Percentiles rank a stretch among this genome's conserved stretches.
Evolutionary conservation across 306 rosid species (phyloP).

Genomic region (Sindora glabra): DNA sequence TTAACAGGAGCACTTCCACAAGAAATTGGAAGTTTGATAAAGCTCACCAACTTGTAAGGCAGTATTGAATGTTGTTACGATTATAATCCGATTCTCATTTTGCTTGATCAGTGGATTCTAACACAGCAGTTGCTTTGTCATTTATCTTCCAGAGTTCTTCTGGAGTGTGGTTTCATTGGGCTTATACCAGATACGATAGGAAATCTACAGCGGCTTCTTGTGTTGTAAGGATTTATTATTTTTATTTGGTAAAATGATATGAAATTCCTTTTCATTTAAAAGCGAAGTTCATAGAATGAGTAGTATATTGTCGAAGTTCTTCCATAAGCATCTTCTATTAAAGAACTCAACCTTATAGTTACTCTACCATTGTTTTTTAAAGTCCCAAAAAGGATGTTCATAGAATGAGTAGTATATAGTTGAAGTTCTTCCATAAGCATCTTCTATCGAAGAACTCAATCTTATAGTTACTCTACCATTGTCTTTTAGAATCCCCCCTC

Average conservation of each 20-base stretch:
- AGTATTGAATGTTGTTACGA: background rate
- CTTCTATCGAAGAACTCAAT: too few relatives aligned
- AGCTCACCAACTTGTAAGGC: slow-evolving; percentile 28
- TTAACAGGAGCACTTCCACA: slow-evolving; percentile 34
- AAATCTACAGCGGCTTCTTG: slow-evolving; percentile 30
- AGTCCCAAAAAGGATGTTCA: too few relatives aligned
- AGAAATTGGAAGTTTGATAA: slow-evolving; percentile 29
- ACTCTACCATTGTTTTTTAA: background rate
- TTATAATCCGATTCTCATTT: background rate
- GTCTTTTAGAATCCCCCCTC: background rate
- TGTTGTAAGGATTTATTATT: slow-evolving; percentile 28
- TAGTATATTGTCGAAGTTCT: too few relatives aligned
- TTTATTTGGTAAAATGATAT: background rate
- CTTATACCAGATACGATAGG: slow-evolving; percentile 51
- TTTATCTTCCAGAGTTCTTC: slow-evolving; percentile 39
- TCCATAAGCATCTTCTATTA: too few relatives aligned
- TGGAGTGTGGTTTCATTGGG: slow-evolving; percentile 54
- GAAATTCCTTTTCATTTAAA: background rate
- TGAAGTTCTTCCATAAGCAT: too few relatives aligned
- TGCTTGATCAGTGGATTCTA: background rate
- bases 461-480: background rate
- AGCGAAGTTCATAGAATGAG: background rate
- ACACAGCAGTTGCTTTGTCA: background rate
- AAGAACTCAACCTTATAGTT: too few relatives aligned
- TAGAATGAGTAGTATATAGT: too few relatives aligned